Conservation (phyloP, 352 stramenopile genomes). For the Globisporangium orthogonon region DNA sequence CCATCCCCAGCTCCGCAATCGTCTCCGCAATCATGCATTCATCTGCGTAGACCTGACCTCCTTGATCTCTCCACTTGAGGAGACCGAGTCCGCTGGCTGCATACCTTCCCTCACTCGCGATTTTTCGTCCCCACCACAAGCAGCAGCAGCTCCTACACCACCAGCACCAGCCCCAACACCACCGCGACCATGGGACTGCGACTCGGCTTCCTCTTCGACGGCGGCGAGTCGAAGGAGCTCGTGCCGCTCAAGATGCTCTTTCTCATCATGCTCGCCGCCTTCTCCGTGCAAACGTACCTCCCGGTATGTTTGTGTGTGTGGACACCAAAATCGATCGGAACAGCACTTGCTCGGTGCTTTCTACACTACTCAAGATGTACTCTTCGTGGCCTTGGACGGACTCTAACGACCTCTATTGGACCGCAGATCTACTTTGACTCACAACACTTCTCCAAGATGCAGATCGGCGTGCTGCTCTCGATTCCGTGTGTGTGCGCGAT, state of each 20-base stretch:
- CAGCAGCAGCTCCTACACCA: background rate
- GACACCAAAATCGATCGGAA: too few species aligned
- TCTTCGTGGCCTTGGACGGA: too few species aligned
- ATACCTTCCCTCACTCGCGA: background rate
- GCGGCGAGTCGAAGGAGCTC: slow-evolving; percentile 50
- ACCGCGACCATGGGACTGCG: slow-evolving; percentile 17
- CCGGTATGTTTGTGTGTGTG: slow-evolving; percentile 19
- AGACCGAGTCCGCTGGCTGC: background rate
- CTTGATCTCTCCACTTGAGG: background rate
- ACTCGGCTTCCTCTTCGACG: slow-evolving; percentile 49
- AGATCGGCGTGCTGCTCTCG: slow-evolving; percentile 67
- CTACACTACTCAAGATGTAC: background rate
- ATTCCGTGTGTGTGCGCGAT: slow-evolving; percentile 68
- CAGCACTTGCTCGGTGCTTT: background rate
- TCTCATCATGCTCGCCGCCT: slow-evolving; percentile 58
- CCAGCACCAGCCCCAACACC: background rate
- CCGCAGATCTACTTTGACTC: slow-evolving; percentile 49
- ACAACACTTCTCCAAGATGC: slow-evolving; percentile 57
- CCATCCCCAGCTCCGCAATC: background rate
- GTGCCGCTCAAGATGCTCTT: slow-evolving; percentile 71
- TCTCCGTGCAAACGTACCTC: slow-evolving; percentile 63
- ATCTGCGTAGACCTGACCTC: background rate
- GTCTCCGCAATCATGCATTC: background rate
- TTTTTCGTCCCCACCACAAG: background rate
- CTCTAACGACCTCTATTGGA: background rate